Conservation (phyloP, 2,329 filamentous ascomycete genomes). For the Stagonosporopsis rhizophila region DNA sequence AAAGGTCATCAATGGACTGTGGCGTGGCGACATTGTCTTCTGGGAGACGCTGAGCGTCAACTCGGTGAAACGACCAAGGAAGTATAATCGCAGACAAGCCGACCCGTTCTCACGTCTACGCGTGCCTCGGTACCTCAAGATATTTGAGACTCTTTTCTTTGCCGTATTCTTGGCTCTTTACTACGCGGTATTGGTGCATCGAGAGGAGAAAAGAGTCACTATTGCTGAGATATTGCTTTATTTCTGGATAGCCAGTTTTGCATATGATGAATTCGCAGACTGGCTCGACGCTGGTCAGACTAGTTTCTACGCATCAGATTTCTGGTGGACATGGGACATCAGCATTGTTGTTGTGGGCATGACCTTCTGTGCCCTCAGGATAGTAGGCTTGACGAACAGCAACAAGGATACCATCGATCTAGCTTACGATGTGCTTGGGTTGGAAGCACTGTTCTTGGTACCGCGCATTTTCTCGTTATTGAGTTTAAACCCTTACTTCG, state of each 20-base stretch:
- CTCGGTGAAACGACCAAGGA: slow-evolving; percentile 75
- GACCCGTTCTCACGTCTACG: slow-evolving; percentile 69
- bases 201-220: slow-evolving; percentile 71
- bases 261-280: slow-evolving; percentile 78
- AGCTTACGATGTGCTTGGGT: slow-evolving; percentile 86
- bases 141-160: slow-evolving; percentile 85
- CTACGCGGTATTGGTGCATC: slow-evolving; percentile 82
- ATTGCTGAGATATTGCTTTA: slow-evolving; percentile 76
- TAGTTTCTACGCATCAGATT: slow-evolving; percentile 60
- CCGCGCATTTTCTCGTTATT: slow-evolving; percentile 86
- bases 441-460: slow-evolving; percentile 89
- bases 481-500: slow-evolving; percentile 88
- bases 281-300: slow-evolving; percentile 82
- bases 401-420: slow-evolving; percentile 72
- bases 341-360: slow-evolving; percentile 75
- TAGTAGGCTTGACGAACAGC: slow-evolving; percentile 69
- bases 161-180: slow-evolving; percentile 78
- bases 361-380: slow-evolving; percentile 72
- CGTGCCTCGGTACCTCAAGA: slow-evolving; percentile 84
- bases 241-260: slow-evolving; percentile 85
- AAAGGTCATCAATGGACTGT: slow-evolving; percentile 82
- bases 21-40: slow-evolving; percentile 82
- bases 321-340: slow-evolving; percentile 45
- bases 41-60: slow-evolving; percentile 80
- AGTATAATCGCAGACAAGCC: slow-evolving; percentile 67